Evolutionary conservation across 305 asterid species (phyloP).

Genomic region (Solanum chacoense): DNA sequence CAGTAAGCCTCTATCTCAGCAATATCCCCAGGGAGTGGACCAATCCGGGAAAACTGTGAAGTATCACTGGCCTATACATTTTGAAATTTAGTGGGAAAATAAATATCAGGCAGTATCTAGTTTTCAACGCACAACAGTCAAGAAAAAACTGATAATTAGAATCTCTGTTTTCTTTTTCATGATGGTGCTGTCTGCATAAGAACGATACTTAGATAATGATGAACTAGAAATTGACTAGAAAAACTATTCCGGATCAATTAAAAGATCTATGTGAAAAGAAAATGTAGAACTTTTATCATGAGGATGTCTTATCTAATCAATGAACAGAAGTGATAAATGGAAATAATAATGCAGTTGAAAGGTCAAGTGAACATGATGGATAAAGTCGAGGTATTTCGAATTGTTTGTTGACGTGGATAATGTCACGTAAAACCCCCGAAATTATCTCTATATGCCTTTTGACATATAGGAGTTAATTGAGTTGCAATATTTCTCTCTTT

Average conservation of each 20-base stretch:
- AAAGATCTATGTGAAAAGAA: neutral
- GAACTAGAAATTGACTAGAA: neutral
- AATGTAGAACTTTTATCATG: neutral
- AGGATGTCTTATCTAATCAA: neutral
- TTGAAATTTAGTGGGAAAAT: conserved; percentile 22
- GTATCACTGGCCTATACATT: conserved; percentile 36
- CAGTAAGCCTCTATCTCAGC: conserved; percentile 99
- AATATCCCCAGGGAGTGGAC: conserved; percentile 95
- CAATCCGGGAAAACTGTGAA: conserved; percentile 62
- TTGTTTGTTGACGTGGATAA: neutral
- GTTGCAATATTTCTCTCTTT: neutral
- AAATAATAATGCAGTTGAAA: neutral
- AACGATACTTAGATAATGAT: neutral
- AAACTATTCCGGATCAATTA: neutral
- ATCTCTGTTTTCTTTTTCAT: neutral
- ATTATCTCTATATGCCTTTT: neutral
- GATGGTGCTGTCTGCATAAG: neutral
- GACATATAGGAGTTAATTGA: neutral
- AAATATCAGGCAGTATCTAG: conserved; percentile 10
- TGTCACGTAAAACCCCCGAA: neutral
- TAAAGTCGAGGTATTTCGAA: neutral
- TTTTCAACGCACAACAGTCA: neutral
- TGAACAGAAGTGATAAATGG: neutral
- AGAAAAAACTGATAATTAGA: neutral
- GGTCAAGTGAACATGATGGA: neutral